These are phyloP conservation scores for Cyberlindnera veronae DNA, from an alignment of 805 yeast genomes.

Conservation along the genomic window DNA sequence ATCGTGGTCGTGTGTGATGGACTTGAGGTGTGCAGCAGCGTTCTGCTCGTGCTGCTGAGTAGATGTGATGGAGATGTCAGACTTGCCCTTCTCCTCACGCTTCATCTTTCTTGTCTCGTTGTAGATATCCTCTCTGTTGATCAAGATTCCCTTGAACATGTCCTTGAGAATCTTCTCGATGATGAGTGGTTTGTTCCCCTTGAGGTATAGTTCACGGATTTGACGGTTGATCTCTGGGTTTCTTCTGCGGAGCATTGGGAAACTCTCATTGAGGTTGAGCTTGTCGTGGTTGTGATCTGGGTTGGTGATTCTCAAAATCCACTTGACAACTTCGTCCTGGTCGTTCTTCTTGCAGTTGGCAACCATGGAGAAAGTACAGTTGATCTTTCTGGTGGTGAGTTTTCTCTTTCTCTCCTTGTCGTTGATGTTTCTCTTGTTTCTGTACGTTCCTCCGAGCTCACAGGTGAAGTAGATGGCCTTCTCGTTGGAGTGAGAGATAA, in stretches of 20 bases:
- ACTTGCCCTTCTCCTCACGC: slow-evolving; percentile 27
- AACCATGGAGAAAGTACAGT: slow-evolving; percentile 31
- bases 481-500: slow-evolving; percentile 30
- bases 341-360: slow-evolving; percentile 31
- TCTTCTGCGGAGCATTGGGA: slow-evolving; percentile 32
- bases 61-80: slow-evolving; percentile 6
- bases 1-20: slow-evolving; percentile 9
- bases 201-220: slow-evolving; percentile 28
- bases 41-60: slow-evolving; percentile 13
- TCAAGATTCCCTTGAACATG: slow-evolving; percentile 25
- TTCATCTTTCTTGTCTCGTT: slow-evolving; percentile 33
- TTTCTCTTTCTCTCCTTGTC: slow-evolving; percentile 31
- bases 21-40: slow-evolving; percentile 14
- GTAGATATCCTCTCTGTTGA: slow-evolving; percentile 31
- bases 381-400: slow-evolving; percentile 29
- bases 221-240: slow-evolving; percentile 30
- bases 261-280: slow-evolving; percentile 27
- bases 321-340: slow-evolving; percentile 24
- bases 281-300: slow-evolving; percentile 30
- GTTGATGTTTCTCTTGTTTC: slow-evolving; percentile 30
- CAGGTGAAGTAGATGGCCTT: slow-evolving; percentile 31
- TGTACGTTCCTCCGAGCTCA: slow-evolving; percentile 29
- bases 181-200: slow-evolving; percentile 28
- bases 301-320: slow-evolving; percentile 27
- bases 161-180: slow-evolving; percentile 27